phyloP scores from a whole-genome alignment of 805 yeast species.

The Saccharomycopsis sp. region DNA sequence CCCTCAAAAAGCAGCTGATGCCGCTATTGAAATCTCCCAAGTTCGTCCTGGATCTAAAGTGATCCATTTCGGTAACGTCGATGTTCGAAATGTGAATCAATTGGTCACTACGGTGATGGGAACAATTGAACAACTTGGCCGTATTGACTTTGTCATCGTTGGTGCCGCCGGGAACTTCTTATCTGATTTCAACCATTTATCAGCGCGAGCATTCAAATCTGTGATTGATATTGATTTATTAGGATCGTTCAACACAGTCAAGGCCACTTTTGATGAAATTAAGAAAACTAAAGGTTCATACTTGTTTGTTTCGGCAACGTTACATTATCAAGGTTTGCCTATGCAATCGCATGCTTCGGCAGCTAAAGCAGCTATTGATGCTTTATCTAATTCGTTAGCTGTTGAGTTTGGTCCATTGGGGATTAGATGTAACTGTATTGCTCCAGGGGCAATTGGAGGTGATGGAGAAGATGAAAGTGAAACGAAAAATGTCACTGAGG shows the following conservation, averaged over 20 bases:
- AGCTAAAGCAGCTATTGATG: conserved; percentile 94
- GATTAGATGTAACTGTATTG: conserved; percentile 73
- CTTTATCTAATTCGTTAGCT: conserved; percentile 74
- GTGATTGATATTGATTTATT: conserved; percentile 81
- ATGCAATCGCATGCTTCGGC: conserved; percentile 89
- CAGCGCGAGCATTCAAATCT: conserved; percentile 81
- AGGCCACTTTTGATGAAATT: conserved; percentile 68
- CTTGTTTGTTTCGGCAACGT: conserved; percentile 78
- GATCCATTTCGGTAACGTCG: conserved; percentile 63
- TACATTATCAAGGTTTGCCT: conserved; percentile 85
- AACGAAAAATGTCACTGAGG: conserved; percentile 85
- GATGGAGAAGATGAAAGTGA: conserved; percentile 63
- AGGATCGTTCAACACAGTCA: conserved; percentile 85
- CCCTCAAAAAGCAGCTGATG: conserved; percentile 52
- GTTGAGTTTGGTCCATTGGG: conserved; percentile 92
- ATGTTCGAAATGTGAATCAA: conserved; percentile 66
- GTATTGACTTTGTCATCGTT: conserved; percentile 80
- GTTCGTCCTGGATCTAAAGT: conserved; percentile 59
- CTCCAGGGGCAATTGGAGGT: conserved; percentile 84
- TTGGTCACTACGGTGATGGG: conserved; percentile 54
- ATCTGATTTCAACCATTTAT: conserved; percentile 68
- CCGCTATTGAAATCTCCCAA: conserved; percentile 57
- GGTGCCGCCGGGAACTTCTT: conserved; percentile 97
- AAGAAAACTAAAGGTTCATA: conserved; percentile 61
- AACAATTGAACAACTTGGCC: conserved; percentile 65